Conservation (phyloP, 2,329 filamentous ascomycete species). For the Plectosphaerella sp. region DNA sequence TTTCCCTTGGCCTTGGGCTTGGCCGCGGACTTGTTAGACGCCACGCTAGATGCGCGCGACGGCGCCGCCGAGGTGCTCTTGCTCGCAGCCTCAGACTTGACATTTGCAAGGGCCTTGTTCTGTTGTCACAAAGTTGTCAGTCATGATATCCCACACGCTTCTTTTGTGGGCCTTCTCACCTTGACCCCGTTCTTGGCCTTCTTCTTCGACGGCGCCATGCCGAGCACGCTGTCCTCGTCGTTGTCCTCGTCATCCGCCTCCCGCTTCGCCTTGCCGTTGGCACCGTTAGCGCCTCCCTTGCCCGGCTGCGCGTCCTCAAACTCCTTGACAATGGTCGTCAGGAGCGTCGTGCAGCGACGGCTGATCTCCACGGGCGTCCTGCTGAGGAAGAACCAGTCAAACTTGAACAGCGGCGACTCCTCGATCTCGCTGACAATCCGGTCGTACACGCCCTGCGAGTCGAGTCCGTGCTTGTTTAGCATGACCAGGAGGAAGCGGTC, state of each 20-base stretch:
- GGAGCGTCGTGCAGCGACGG: constrained; percentile 85
- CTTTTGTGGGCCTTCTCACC: constrained; percentile 45
- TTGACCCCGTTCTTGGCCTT: constrained; percentile 87
- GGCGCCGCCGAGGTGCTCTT: constrained; percentile 73
- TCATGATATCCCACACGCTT: too few species aligned
- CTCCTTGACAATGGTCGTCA: constrained; percentile 92
- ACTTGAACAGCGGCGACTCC: constrained; percentile 90
- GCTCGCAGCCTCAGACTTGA: constrained; percentile 67
- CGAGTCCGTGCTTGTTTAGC: constrained; percentile 86
- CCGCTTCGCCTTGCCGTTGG: constrained; percentile 69
- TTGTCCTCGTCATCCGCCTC: constrained; percentile 77
- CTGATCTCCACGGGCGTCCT: constrained; percentile 90
- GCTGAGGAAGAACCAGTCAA: constrained; percentile 99
- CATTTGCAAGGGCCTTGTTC: constrained; percentile 90
- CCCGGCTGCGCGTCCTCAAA: constrained; percentile 66
- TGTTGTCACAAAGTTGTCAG: constrained; percentile 30
- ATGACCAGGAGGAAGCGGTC: constrained; percentile 93
- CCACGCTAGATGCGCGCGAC: constrained; percentile 84
- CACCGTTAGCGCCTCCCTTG: constrained; percentile 47
- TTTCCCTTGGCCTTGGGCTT: constrained; percentile 44
- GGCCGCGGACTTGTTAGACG: constrained; percentile 59
- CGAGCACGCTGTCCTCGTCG: constrained; percentile 75
- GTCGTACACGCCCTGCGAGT: constrained; percentile 86
- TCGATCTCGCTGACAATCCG: constrained; percentile 96
- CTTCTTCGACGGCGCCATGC: constrained; percentile 86